Conservation (phyloP, 805 yeast species). For the Ascoidea rubescens region DNA sequence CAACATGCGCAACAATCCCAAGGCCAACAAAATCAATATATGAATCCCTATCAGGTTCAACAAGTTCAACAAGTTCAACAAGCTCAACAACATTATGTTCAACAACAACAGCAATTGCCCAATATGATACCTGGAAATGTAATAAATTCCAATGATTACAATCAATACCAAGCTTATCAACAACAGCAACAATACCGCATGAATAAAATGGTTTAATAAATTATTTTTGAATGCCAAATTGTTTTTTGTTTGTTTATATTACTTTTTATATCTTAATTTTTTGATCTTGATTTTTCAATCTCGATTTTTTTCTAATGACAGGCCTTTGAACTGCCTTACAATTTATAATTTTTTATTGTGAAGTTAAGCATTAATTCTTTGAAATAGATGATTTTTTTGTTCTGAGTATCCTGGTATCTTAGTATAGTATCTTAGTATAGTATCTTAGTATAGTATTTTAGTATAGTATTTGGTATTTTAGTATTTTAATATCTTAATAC, state of each 20-base stretch:
- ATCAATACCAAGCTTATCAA: background rate
- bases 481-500: background rate
- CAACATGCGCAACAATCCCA: conserved; percentile 3
- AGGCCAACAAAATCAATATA: conserved; percentile 1
- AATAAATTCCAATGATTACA: background rate
- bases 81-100: conserved; percentile 5
- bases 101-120: conserved; percentile 2
- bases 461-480: too few relatives aligned
- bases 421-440: background rate
- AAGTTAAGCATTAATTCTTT: too few relatives aligned
- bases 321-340: too few relatives aligned
- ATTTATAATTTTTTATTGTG: too few relatives aligned
- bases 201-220: background rate
- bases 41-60: conserved; percentile 3
- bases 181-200: background rate
- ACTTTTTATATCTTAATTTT: too few relatives aligned
- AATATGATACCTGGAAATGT: background rate
- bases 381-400: too few relatives aligned
- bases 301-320: too few relatives aligned
- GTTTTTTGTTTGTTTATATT: background rate
- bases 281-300: too few relatives aligned
- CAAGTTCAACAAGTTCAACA: conserved; percentile 5
- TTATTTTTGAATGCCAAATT: background rate
- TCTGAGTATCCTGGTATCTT: too few relatives aligned
- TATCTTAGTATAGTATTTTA: background rate